These are phyloP conservation scores for Mesostigma viride DNA, from an alignment of 139 green algal genomes.

Conservation along the genomic window DNA sequence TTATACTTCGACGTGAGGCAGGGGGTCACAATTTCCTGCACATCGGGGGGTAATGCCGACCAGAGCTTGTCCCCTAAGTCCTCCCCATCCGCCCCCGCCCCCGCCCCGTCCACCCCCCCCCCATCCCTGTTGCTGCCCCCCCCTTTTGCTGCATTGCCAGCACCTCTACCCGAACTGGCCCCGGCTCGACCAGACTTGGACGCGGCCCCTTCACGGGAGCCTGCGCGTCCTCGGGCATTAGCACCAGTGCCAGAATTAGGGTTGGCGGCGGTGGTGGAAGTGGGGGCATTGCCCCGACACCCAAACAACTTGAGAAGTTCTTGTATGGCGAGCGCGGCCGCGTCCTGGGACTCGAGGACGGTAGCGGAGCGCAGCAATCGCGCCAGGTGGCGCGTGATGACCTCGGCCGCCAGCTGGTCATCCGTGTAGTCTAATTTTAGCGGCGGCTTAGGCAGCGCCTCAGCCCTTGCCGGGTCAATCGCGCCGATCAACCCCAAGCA, in stretches of 20 bases:
- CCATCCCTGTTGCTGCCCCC: too few species aligned
- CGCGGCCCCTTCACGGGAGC: too few species aligned
- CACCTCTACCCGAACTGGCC: too few species aligned
- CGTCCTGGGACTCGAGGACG: conserved; percentile 57
- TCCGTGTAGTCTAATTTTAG: conserved; percentile 9
- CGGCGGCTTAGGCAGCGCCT: conserved; percentile 4
- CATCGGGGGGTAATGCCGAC: background rate
- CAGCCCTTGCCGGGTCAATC: conserved; percentile 25
- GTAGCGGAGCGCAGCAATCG: conserved; percentile 62
- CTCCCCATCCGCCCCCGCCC: background rate
- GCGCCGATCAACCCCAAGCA: conserved; percentile 36
- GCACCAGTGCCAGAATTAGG: too few species aligned
- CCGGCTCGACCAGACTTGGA: too few species aligned
- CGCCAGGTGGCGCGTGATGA: conserved; percentile 52
- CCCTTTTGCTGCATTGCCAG: too few species aligned
- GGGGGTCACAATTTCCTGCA: background rate
- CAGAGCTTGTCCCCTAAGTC: conserved; percentile 15
- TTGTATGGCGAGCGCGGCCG: conserved; percentile 65
- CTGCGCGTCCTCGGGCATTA: too few species aligned
- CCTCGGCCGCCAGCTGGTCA: conserved; percentile 21
- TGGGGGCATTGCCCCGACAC: too few species aligned
- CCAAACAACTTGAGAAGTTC: conserved; percentile 31
- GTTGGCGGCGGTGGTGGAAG: too few species aligned
- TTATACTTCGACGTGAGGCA: background rate
- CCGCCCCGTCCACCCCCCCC: background rate